Evolutionary conservation across 257 asterid genomes (phyloP).

Genomic region (Forsythia viridissima): DNA sequence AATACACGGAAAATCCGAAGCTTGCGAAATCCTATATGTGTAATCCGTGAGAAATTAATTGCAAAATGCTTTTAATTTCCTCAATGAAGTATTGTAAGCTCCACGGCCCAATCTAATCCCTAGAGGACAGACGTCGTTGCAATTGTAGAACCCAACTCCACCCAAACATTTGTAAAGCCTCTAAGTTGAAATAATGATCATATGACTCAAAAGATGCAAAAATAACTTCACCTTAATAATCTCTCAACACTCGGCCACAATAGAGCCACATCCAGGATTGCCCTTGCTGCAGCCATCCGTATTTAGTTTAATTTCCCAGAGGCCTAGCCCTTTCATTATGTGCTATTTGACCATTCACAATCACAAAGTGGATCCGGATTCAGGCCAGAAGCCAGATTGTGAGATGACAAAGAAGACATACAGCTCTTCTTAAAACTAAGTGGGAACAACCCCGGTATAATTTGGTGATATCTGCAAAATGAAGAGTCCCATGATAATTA

Average conservation of each 20-base stretch:
- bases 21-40: background rate
- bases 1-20: background rate
- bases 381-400: background rate
- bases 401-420: background rate
- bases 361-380: background rate
- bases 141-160: background rate
- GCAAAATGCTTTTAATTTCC: background rate
- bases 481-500: slow-evolving; percentile 16
- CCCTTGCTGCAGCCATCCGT: background rate
- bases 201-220: background rate
- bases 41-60: background rate
- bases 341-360: background rate
- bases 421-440: slow-evolving; percentile 20
- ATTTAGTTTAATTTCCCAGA: background rate
- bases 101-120: background rate
- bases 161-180: background rate
- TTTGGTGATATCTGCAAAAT: slow-evolving; percentile 24
- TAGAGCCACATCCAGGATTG: background rate
- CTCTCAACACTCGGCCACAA: background rate
- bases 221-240: background rate
- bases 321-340: background rate
- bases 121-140: background rate
- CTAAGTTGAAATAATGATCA: background rate
- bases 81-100: background rate
- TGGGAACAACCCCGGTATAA: slow-evolving; percentile 35